Evolutionary conservation across 768 basidiomycete species (phyloP).

Genomic region (Tricholoma matsutake): DNA sequence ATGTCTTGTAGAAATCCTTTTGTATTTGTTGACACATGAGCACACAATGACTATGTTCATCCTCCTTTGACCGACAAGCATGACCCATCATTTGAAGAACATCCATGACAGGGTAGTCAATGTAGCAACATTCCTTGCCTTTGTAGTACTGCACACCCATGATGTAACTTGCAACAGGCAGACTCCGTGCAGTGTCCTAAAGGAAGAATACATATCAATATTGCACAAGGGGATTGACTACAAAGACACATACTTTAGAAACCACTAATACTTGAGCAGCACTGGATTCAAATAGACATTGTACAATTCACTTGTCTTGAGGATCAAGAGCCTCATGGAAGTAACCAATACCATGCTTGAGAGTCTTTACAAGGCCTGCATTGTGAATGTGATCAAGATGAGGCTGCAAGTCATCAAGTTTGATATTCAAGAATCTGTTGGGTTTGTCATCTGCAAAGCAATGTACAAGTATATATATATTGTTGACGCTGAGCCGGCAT

Average conservation of each 20-base stretch:
- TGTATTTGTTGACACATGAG: constrained; percentile 97
- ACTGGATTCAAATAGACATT: constrained; percentile 88
- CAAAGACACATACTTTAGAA: constrained; percentile 63
- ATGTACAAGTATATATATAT: constrained; percentile 84
- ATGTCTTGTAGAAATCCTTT: constrained; percentile 99
- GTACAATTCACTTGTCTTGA: constrained; percentile 93
- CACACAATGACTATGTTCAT: constrained; percentile 89
- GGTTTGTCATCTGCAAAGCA: constrained; percentile 84
- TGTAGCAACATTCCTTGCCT: constrained; percentile 96
- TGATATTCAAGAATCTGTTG: constrained; percentile 87
- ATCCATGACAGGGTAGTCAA: constrained; percentile 98
- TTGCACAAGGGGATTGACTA: not conserved
- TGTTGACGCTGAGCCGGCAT: constrained; percentile 90
- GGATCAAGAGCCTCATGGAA: constrained; percentile 92
- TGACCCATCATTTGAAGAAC: constrained; percentile 99
- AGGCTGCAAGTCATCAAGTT: constrained; percentile 74
- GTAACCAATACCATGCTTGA: constrained; percentile 90
- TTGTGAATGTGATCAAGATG: constrained; percentile 87
- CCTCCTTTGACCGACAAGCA: constrained; percentile 89
- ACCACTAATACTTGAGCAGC: constrained; percentile 94
- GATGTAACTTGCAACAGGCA: constrained; percentile 92
- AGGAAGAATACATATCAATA: not conserved
- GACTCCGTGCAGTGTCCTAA: constrained; percentile 93
- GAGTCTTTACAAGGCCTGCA: constrained; percentile 66
- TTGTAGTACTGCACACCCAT: constrained; percentile 99